A percentile compares a stretch with the other conserved stretches of the same genome.
Conservation (phyloP, 2,329 filamentous ascomycete genomes). For the Metarhizium guizhouense region DNA sequence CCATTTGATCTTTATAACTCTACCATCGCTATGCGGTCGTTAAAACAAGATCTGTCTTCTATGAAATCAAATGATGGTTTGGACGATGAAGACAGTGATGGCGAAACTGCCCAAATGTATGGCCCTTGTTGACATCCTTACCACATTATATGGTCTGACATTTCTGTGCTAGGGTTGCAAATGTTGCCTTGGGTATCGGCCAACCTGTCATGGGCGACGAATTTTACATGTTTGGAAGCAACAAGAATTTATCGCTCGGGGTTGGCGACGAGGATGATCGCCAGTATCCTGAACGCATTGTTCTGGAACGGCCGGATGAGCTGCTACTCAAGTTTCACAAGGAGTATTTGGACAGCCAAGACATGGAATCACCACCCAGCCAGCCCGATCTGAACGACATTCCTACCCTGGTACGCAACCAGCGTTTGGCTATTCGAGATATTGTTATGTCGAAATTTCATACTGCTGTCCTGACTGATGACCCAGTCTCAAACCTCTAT, state of each 20-base stretch:
- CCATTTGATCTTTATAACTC: slow-evolving; percentile 89
- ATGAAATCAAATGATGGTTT: slow-evolving; percentile 44
- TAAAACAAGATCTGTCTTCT: slow-evolving; percentile 39
- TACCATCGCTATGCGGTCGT: slow-evolving; percentile 71
- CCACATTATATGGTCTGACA: neutral
- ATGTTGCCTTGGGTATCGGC: slow-evolving; percentile 9
- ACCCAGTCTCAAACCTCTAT: slow-evolving; percentile 84
- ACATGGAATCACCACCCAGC: slow-evolving; percentile 19
- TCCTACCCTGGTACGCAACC: slow-evolving; percentile 63
- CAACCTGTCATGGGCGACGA: slow-evolving; percentile 56
- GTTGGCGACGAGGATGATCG: slow-evolving; percentile 94
- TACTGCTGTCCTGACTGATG: slow-evolving; percentile 77
- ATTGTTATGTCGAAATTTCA: slow-evolving; percentile 86
- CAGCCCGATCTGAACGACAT: slow-evolving; percentile 41
- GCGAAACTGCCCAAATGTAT: slow-evolving; percentile 19
- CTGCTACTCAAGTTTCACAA: slow-evolving; percentile 65
- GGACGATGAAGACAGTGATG: slow-evolving; percentile 42
- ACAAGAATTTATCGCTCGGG: slow-evolving; percentile 87
- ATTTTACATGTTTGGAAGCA: slow-evolving; percentile 89
- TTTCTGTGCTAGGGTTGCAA: slow-evolving; percentile 11
- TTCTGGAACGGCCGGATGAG: slow-evolving; percentile 66
- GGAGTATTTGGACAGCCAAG: slow-evolving; percentile 49
- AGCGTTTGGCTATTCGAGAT: slow-evolving; percentile 68
- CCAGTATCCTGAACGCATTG: slow-evolving; percentile 81
- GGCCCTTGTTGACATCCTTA: slow-evolving; percentile 8